A percentile compares a stretch with the other conserved stretches of the same genome.
Conservation (phyloP, 1,139 yeast genomes). For the Lodderomyces parapsilosis region DNA sequence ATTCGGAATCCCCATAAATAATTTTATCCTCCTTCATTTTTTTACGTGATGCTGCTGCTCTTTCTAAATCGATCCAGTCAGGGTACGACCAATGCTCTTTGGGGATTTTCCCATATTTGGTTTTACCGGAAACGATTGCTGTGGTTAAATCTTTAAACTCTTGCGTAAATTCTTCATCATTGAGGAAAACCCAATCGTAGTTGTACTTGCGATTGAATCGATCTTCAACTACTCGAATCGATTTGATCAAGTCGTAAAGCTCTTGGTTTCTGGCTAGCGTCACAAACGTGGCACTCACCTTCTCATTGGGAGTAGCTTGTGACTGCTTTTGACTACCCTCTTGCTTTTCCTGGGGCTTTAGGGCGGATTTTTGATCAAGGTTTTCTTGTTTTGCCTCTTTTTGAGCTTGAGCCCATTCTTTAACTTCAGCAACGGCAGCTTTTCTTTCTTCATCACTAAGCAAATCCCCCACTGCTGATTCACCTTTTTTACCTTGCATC, state of each 20-base stretch:
- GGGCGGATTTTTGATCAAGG: not conserved
- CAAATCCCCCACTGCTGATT: not conserved
- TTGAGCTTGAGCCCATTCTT: constrained; percentile 8
- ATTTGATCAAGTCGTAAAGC: constrained; percentile 56
- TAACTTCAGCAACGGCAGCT: not conserved
- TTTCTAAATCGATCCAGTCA: constrained; percentile 59
- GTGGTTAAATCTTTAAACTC: constrained; percentile 53
- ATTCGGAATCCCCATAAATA: constrained; percentile 61
- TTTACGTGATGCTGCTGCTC: constrained; percentile 50
- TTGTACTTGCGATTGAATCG: constrained; percentile 64
- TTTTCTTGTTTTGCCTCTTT: constrained; percentile 1
- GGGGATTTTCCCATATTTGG: constrained; percentile 61
- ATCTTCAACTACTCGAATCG: constrained; percentile 71
- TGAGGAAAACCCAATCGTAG: constrained; percentile 81
- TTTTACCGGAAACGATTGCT: constrained; percentile 56
- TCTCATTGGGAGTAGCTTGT: constrained; percentile 14
- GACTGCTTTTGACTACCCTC: not conserved
- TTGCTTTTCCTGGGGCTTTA: not conserved
- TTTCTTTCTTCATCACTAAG: constrained; percentile 1
- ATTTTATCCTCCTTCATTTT: constrained; percentile 49
- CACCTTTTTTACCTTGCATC: not conserved
- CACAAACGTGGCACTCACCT: constrained; percentile 62
- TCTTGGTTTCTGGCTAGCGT: constrained; percentile 64
- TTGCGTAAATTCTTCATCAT: constrained; percentile 58
- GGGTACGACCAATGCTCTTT: constrained; percentile 74